Evolutionary conservation across 2,329 filamentous ascomycete species (phyloP).

Genomic region (Elsinoe ampelina): DNA sequence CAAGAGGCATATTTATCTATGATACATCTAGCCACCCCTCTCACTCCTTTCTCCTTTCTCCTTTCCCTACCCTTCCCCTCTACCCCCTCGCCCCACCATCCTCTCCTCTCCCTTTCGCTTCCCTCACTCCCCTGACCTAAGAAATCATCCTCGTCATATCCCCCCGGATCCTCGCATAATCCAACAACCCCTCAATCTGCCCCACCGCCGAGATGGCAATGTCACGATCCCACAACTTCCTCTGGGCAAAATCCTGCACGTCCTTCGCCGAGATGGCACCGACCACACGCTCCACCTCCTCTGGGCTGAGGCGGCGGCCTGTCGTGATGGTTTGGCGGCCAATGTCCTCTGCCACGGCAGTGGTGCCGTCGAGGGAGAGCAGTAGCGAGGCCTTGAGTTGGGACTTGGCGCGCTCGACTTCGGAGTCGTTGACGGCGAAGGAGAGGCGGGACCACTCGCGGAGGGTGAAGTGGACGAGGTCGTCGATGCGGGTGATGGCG

Average conservation of each 20-base stretch:
- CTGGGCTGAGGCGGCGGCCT: constrained; percentile 78
- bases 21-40: constrained; percentile 9
- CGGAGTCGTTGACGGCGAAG: constrained; percentile 74
- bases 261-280: constrained; percentile 87
- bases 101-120: not conserved
- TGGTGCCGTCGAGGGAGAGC: constrained; percentile 93
- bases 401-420: constrained; percentile 96
- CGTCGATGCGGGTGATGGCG: constrained; percentile 77
- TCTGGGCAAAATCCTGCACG: constrained; percentile 91
- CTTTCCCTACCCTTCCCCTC: not conserved
- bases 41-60: not conserved
- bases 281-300: constrained; percentile 90
- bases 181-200: constrained; percentile 71
- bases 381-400: constrained; percentile 98
- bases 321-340: constrained; percentile 98
- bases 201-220: constrained; percentile 89
- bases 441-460: constrained; percentile 96
- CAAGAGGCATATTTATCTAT: constrained; percentile 12
- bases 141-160: constrained; percentile 74
- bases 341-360: constrained; percentile 94
- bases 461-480: constrained; percentile 95
- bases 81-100: too few species aligned
- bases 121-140: constrained; percentile 19
- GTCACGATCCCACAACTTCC: constrained; percentile 96
- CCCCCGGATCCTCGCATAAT: constrained; percentile 70